These are phyloP conservation scores for Arthrobotrys sphaeroides DNA, from an alignment of 2,329 filamentous ascomycete genomes.

Conservation along the genomic window DNA sequence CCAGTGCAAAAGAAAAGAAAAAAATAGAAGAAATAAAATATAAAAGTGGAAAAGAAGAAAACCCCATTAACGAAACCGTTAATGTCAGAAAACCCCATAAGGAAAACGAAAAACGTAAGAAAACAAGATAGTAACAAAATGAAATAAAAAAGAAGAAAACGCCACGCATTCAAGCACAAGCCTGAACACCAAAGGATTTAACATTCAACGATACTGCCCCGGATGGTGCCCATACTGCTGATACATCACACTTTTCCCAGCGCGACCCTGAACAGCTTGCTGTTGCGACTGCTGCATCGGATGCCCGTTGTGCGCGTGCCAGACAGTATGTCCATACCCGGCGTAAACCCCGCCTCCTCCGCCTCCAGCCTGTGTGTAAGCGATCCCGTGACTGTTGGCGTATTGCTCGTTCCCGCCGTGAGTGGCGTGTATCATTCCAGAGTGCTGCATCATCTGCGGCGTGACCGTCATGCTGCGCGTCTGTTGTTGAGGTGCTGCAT, in stretches of 20 bases:
- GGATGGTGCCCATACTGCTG: slow-evolving; percentile 16
- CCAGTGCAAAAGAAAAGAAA: neutral
- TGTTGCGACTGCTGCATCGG: slow-evolving; percentile 36
- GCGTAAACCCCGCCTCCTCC: neutral
- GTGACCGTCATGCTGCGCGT: slow-evolving; percentile 33
- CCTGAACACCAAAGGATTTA: neutral
- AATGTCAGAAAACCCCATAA: neutral
- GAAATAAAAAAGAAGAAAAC: neutral
- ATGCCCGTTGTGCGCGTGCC: slow-evolving; percentile 18
- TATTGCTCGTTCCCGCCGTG: slow-evolving; percentile 23
- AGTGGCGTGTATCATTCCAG: slow-evolving; percentile 17
- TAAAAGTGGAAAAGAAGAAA: neutral
- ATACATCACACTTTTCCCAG: slow-evolving; percentile 4
- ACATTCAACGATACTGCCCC: slow-evolving; percentile 18
- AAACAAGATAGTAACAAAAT: neutral
- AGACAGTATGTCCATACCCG: slow-evolving; percentile 18
- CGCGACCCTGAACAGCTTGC: slow-evolving; percentile 13
- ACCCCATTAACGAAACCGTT: neutral
- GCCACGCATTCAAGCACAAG: neutral
- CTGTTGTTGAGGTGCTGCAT: neutral
- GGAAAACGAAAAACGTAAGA: neutral
- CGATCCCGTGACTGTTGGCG: neutral
- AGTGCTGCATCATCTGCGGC: slow-evolving; percentile 43
- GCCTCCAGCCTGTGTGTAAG: slow-evolving; percentile 3
- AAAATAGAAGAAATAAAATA: neutral